A percentile compares a stretch with the other conserved stretches of the same genome.
Conservation (phyloP, 2,329 filamentous ascomycete species). For the Aureobasidium melanogenum region DNA sequence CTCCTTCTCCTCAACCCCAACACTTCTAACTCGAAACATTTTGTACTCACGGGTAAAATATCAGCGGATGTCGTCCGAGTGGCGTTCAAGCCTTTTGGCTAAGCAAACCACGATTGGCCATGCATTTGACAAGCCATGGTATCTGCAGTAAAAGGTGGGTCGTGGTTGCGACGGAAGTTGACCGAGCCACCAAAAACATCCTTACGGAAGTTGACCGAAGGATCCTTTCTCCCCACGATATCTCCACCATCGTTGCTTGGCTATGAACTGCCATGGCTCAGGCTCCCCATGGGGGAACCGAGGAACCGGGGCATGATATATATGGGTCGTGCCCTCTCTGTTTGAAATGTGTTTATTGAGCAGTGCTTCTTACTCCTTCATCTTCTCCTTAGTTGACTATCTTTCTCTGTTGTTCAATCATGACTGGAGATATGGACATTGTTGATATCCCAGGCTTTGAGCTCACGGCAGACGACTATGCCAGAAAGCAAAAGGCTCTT, state of each 20-base stretch:
- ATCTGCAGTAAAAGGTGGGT: not conserved
- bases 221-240: not conserved
- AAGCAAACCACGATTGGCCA: not conserved
- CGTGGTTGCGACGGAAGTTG: not conserved
- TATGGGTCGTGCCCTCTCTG: not conserved
- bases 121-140: not conserved
- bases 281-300: not conserved
- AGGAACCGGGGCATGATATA: not conserved
- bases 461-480: not conserved
- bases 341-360: not conserved
- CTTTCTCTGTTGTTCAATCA: not conserved
- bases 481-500: slow-evolving; percentile 18
- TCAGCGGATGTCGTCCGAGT: not conserved
- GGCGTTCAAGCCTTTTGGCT: not conserved
- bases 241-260: not conserved
- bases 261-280: not conserved
- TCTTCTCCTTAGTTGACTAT: not conserved
- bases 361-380: not conserved
- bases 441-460: not conserved
- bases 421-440: not conserved
- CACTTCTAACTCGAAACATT: not conserved
- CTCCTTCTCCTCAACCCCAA: not conserved
- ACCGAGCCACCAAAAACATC: not conserved
- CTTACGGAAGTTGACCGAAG: not conserved
- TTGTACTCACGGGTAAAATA: not conserved